These are phyloP conservation scores for Linum trigynum DNA, from an alignment of 345 rosid genomes.

Conservation along the genomic window DNA sequence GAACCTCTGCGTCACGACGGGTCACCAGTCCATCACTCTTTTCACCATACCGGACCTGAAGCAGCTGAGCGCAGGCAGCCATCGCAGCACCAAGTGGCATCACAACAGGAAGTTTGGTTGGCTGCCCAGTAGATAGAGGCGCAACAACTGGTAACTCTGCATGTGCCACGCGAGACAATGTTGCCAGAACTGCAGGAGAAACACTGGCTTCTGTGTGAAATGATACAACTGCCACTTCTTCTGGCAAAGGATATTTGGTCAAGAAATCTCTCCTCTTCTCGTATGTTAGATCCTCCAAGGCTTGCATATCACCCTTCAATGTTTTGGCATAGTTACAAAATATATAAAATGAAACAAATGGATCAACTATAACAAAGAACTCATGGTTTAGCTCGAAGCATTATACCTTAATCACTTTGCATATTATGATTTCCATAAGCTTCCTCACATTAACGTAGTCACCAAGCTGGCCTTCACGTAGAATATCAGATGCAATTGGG, in stretches of 20 bases:
- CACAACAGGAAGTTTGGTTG: slow-evolving; percentile 70
- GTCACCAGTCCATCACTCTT: slow-evolving; percentile 91
- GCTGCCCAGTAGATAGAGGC: slow-evolving; percentile 36
- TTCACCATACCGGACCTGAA: slow-evolving; percentile 70
- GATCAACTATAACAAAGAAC: not conserved
- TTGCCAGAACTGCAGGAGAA: slow-evolving; percentile 64
- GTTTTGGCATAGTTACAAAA: not conserved
- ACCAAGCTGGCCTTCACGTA: slow-evolving; percentile 92
- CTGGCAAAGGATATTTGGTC: slow-evolving; percentile 57
- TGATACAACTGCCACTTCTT: slow-evolving; percentile 76
- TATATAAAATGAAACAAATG: not conserved
- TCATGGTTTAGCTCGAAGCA: not conserved
- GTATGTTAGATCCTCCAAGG: slow-evolving; percentile 90
- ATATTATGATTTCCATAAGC: slow-evolving; percentile 78
- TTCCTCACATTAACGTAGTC: slow-evolving; percentile 75
- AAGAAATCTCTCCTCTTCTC: slow-evolving; percentile 77
- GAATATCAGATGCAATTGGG: slow-evolving; percentile 87
- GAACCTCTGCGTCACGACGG: slow-evolving; percentile 84
- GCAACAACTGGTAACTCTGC: slow-evolving; percentile 57
- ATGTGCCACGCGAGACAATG: slow-evolving; percentile 82
- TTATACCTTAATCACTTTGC: slow-evolving; percentile 86
- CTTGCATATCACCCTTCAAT: slow-evolving; percentile 79
- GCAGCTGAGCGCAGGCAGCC: slow-evolving; percentile 95
- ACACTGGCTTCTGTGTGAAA: slow-evolving; percentile 86
- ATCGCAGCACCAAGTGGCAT: slow-evolving; percentile 90